Evolutionary conservation across 202 grass and related monocot species (phyloP).

Genomic region (Elaeis oleifera): DNA sequence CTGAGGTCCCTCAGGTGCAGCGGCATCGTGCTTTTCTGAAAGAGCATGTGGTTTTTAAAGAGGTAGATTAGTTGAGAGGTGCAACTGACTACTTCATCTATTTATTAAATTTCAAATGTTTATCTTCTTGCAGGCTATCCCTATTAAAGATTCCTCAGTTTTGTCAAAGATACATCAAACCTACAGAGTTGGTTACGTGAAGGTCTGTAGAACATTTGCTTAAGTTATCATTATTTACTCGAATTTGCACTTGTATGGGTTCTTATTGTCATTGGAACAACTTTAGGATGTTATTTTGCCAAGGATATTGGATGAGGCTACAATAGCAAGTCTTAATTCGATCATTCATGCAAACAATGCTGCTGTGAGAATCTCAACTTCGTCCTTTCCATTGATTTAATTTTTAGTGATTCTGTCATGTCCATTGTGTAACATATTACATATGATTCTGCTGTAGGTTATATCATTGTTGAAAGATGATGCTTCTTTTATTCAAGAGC

Average conservation of each 20-base stretch:
- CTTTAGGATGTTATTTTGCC: slow-evolving; percentile 94
- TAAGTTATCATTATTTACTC: slow-evolving; percentile 21
- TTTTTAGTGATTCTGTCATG: slow-evolving; percentile 3
- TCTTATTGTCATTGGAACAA: slow-evolving; percentile 21
- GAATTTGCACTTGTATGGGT: slow-evolving; percentile 9
- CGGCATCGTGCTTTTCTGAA: slow-evolving; percentile 86
- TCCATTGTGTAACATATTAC: slow-evolving; percentile 6
- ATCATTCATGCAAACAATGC: slow-evolving; percentile 94
- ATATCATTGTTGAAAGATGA: slow-evolving; percentile 97
- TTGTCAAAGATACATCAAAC: slow-evolving; percentile 95
- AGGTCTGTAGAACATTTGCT: slow-evolving; percentile 44
- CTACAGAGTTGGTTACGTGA: slow-evolving; percentile 94
- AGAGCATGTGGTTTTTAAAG: slow-evolving; percentile 96
- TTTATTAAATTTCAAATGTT: slow-evolving; percentile 20
- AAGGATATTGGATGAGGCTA: slow-evolving; percentile 80
- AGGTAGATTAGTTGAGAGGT: slow-evolving; percentile 42
- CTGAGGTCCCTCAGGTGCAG: slow-evolving; percentile 74
- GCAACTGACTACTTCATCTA: slow-evolving; percentile 13
- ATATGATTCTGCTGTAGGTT: slow-evolving; percentile 45
- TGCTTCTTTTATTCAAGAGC: slow-evolving; percentile 78
- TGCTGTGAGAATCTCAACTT: slow-evolving; percentile 52
- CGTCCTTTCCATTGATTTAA: slow-evolving; percentile 15
- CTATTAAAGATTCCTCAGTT: slow-evolving; percentile 82
- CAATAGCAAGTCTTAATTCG: slow-evolving; percentile 70
- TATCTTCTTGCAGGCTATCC: slow-evolving; percentile 55